Evolutionary conservation across 108 stramenopile species (phyloP), one percentile per base, ranked within the genome.

Genomic region (Skeletonema marinoi): DNA sequence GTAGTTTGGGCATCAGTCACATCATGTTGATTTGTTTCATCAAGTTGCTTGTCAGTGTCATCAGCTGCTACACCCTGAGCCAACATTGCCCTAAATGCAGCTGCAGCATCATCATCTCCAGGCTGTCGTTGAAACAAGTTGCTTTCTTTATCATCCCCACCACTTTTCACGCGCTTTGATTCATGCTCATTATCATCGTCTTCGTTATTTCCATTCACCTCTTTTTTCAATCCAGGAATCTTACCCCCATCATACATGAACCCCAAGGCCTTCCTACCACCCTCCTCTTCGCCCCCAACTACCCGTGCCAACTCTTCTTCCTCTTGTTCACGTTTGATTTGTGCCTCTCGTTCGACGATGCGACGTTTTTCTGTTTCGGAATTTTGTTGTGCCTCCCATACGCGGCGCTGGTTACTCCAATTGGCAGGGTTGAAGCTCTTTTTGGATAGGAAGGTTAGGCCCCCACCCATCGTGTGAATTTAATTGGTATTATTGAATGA

Each of bases 381-480:
- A 9, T 85, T 62, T 75, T 95, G 88, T 58, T 87, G 77, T 14
- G 89, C 88, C 70, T 95, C 94, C 88, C 88, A 95, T 7, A 93
- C 92, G 13, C 66, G 76, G 46, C 89, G 87, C 73, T 88, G 87
- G 64, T 93, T 95, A 16, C 78, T 71, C 69, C 83, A 75, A 67
- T 93, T 95, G 41, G 90, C 83, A 16, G 94, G 94, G 71, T 95
- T 92, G 86, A 95, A 95, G 29, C 80, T 82, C 74, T 95, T 93
- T 71, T 95, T 93, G 32, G 91, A 90, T 41, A 95, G 78, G 77
- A 95, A 95, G 32, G 88, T 87, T 63, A 95, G 77, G 46, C 94
- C 92, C 68, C 85, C 87, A 39, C 92, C 94, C 94, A 95, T 95
- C 5, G 12, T 75, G 35, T 74, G n/a, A 19, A 36, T 48, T 38